These are phyloP conservation scores for Phyllosticta paracitricarpa DNA, from an alignment of 2,329 filamentous ascomycete species.

Conservation along the genomic window DNA sequence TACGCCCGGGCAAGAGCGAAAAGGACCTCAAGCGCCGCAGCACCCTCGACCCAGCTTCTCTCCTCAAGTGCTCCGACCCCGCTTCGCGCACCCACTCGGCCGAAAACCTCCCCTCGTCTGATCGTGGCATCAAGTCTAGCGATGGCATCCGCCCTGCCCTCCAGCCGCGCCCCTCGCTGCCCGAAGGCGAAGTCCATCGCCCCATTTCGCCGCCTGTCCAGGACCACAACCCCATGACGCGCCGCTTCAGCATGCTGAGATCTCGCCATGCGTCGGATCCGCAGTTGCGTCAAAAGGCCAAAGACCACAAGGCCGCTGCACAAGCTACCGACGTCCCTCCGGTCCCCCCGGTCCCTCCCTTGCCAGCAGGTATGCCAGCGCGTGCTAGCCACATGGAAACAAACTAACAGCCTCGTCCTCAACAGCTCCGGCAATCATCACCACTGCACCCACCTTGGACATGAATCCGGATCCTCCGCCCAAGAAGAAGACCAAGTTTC, in stretches of 20 bases:
- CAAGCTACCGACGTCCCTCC: slow-evolving; percentile 35
- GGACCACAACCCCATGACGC: slow-evolving; percentile 29
- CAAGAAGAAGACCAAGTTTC: slow-evolving; percentile 24
- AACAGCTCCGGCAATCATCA: slow-evolving; percentile 64
- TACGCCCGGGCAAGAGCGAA: slow-evolving; percentile 29
- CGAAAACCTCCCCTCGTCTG: slow-evolving; percentile 17
- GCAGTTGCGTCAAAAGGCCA: slow-evolving; percentile 68
- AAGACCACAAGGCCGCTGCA: slow-evolving; percentile 51
- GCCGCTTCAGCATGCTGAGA: slow-evolving; percentile 59
- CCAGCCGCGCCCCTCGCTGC: slow-evolving; percentile 18
- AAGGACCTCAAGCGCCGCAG: slow-evolving; percentile 35
- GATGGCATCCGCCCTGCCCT: slow-evolving; percentile 23
- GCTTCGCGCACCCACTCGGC: slow-evolving; percentile 16
- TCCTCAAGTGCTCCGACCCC: slow-evolving; percentile 27
- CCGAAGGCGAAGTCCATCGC: slow-evolving; percentile 15
- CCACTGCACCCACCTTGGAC: slow-evolving; percentile 69
- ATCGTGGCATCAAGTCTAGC: slow-evolving; percentile 20
- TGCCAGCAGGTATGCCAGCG: slow-evolving; percentile 24
- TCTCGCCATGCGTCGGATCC: slow-evolving; percentile 91
- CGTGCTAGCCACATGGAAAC: slow-evolving; percentile 3
- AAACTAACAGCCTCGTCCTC: slow-evolving; percentile 17
- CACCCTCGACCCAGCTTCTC: slow-evolving; percentile 30
- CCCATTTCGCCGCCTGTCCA: slow-evolving; percentile 24
- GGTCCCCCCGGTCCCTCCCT: slow-evolving; percentile 34
- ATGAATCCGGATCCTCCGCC: slow-evolving; percentile 14